A percentile compares a stretch with the other conserved stretches of the same genome.
Conservation (phyloP, 1,284 basidiomycete species). For the Caloboletus firmus region DNA sequence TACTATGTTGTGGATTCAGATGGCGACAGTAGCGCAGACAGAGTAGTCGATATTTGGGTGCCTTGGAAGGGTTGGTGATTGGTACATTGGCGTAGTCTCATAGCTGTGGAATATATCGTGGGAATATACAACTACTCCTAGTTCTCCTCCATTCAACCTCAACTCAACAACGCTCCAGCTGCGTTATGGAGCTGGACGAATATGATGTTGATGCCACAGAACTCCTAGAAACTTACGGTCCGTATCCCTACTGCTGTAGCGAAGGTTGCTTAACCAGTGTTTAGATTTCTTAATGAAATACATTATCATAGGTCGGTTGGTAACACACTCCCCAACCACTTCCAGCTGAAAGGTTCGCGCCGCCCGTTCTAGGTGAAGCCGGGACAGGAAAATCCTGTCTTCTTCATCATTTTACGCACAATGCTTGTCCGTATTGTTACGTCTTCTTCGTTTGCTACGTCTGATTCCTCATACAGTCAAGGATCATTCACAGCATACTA, state of each 20-base stretch:
- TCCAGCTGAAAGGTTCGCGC: constrained; percentile 2
- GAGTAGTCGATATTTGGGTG: constrained; percentile 83
- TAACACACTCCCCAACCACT: constrained; percentile 1
- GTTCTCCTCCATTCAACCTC: background rate
- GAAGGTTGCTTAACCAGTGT: constrained; percentile 17
- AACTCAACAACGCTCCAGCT: constrained; percentile 3
- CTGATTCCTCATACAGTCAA: constrained; percentile 64
- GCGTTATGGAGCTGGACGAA: constrained; percentile 56
- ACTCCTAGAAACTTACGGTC: constrained; percentile 90
- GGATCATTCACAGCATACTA: constrained; percentile 95
- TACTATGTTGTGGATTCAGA: constrained; percentile 76
- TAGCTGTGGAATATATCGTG: constrained; percentile 18
- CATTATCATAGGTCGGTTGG: constrained; percentile 82
- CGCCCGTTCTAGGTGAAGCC: constrained; percentile 72
- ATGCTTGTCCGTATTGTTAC: constrained; percentile 70
- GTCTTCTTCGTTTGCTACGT: constrained; percentile 2
- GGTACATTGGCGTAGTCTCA: background rate
- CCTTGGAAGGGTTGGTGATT: constrained; percentile 87
- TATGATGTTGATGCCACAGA: constrained; percentile 82
- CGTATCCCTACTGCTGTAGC: constrained; percentile 20
- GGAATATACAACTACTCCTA: constrained; percentile 14
- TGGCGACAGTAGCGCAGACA: constrained; percentile 43
- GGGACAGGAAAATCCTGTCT: constrained; percentile 97
- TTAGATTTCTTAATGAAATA: constrained; percentile 97
- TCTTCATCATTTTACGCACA: constrained; percentile 93